phyloP scores from a whole-genome alignment of 257 asterid species.

The Solanum verrucosum region DNA sequence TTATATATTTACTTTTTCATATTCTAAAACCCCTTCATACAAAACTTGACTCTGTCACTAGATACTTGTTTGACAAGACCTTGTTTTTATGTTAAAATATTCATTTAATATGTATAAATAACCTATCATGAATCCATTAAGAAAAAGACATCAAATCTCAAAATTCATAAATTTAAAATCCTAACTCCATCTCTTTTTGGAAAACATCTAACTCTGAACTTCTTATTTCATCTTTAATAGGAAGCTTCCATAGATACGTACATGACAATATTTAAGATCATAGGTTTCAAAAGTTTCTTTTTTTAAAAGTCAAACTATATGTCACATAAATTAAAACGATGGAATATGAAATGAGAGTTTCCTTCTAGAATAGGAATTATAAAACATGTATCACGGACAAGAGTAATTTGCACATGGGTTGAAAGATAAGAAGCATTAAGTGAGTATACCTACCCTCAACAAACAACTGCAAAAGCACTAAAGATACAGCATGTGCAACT shows the following conservation, averaged over 20 bases:
- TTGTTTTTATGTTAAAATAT: not conserved
- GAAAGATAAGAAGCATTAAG: not conserved
- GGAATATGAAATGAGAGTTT: not conserved
- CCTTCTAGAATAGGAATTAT: not conserved
- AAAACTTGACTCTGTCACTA: not conserved
- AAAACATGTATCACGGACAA: not conserved
- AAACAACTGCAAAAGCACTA: not conserved
- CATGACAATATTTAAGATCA: not conserved
- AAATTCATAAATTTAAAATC: not conserved
- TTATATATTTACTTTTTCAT: not conserved
- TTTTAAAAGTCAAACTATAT: not conserved
- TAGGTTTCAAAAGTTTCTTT: fast-evolving
- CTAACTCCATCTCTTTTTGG: not conserved
- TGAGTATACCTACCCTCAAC: not conserved
- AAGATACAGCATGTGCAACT: not conserved
- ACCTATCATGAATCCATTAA: not conserved
- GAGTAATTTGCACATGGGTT: not conserved
- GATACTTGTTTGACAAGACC: not conserved
- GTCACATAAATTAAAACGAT: not conserved
- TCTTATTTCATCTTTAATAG: not conserved
- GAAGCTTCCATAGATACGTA: not conserved
- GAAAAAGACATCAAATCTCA: not conserved
- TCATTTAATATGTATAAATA: not conserved
- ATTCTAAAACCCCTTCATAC: not conserved
- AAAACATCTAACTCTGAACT: not conserved